A percentile compares a stretch with the other conserved stretches of the same genome.
These are phyloP conservation scores for Krasilnikovozyma curviuscula DNA, from an alignment of 768 basidiomycete species.

Conservation along the genomic window DNA sequence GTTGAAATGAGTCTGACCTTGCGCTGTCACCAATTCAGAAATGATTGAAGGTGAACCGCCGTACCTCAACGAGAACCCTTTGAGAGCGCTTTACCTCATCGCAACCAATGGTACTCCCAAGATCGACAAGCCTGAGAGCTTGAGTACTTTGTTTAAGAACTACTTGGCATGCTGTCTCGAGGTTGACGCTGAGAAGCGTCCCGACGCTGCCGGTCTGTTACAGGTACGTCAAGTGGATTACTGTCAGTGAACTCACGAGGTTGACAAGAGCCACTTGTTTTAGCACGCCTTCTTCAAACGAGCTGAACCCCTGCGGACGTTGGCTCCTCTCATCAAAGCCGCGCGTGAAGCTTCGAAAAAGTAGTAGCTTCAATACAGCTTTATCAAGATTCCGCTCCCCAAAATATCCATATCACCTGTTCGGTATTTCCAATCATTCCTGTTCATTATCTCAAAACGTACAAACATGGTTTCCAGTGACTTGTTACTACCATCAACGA, in stretches of 20 bases:
- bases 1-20: neutral
- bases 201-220: constrained; percentile 60
- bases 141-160: constrained; percentile 63
- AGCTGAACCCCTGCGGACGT: constrained; percentile 65
- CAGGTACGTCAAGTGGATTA: constrained; percentile 34
- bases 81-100: constrained; percentile 86
- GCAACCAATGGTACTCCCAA: constrained; percentile 95
- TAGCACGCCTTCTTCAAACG: constrained; percentile 77
- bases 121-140: constrained; percentile 69
- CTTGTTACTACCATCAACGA: too few species aligned
- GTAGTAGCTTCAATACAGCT: neutral
- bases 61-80: constrained; percentile 90
- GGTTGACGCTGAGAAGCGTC: constrained; percentile 86
- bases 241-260: neutral
- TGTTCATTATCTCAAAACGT: too few species aligned
- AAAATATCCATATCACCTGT: too few species aligned
- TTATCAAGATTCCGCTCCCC: too few species aligned
- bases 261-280: neutral
- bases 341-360: constrained; percentile 40
- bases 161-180: constrained; percentile 75
- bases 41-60: constrained; percentile 98
- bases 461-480: too few species aligned
- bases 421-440: too few species aligned
- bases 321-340: constrained; percentile 79
- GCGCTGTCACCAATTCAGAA: constrained; percentile 32